Base-by-base conservation (phyloP, 1,284 basidiomycete genomes). In the Ceratobasidium theobromae region DNA sequence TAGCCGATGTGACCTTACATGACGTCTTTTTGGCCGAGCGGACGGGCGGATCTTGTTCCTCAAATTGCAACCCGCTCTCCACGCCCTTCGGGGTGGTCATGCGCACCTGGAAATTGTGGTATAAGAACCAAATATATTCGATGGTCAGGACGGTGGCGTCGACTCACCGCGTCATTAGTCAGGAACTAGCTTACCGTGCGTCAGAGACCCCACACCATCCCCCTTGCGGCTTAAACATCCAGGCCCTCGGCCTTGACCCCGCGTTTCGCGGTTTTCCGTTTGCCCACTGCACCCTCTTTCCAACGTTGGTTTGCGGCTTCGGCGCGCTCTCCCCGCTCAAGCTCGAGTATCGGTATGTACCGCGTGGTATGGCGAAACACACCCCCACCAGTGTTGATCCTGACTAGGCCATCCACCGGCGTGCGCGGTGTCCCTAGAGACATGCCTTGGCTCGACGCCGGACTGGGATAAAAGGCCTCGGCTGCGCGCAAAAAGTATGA, bases 241-340 rank as follows among this genome's bases (percentile, higher is more conserved):
- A 6, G 32, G 9, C 35, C 32, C 33, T 18, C 23, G n/a, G 30
- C 41, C 30, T 62, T 62, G 4, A 33, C 35, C 25, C 18, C 48
- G 8, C 58, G 18, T 38, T 55, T 68, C 23, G 53, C 67, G 9
- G 51, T 41, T 45, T 53, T 70, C 41, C 69, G 65, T 43, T 70
- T 67, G 43, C 62, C 67, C 16, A 72, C 75, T 35, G 72, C 69
- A 12, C 87, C 86, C 23, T 81, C 75, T 68, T 85, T 81, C 88
- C 91, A 96, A 65, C 87, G 82, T 72, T 84, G 84, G 74, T 97
- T 95, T 14, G 85, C 81, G 16, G 83, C 81, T 41, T 91, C 88
- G 0, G 89, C 86, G 18, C 81, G 80, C 67, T 90, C 88, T 32
- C 87, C 78, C 65, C 90, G 80, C 60, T 85, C 83, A 65, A 93